Percentiles rank a stretch among this genome's conserved stretches.
Conservation (phyloP, 2,329 filamentous ascomycete genomes). For the Curvularia spicifera region DNA sequence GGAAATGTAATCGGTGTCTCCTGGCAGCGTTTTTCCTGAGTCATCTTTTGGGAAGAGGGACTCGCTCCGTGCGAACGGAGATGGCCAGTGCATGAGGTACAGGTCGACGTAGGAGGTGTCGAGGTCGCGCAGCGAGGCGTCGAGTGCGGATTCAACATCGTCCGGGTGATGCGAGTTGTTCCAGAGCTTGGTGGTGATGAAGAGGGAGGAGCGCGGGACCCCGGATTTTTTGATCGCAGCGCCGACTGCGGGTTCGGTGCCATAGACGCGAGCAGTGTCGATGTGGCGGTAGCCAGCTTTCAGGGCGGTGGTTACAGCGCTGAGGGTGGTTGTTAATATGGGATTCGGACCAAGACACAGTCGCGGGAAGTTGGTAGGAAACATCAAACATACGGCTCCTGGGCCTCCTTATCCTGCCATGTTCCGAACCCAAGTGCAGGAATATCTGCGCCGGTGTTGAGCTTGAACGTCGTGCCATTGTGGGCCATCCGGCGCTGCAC, state of each 20-base stretch:
- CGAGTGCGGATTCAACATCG: slow-evolving; percentile 75
- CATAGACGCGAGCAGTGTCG: slow-evolving; percentile 39
- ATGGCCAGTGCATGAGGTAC: slow-evolving; percentile 79
- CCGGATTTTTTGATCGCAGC: slow-evolving; percentile 42
- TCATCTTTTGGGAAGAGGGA: slow-evolving; percentile 62
- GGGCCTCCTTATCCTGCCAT: slow-evolving; percentile 42
- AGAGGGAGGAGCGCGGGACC: slow-evolving; percentile 49
- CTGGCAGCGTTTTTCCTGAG: slow-evolving; percentile 27
- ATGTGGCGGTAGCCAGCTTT: slow-evolving; percentile 42
- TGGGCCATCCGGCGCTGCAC: slow-evolving; percentile 39
- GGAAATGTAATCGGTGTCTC: slow-evolving; percentile 37
- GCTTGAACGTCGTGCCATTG: slow-evolving; percentile 55
- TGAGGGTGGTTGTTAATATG: background rate
- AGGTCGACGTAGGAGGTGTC: slow-evolving; percentile 86
- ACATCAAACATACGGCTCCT: slow-evolving; percentile 29
- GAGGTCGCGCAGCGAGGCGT: slow-evolving; percentile 75
- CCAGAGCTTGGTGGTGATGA: slow-evolving; percentile 80
- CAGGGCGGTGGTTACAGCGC: slow-evolving; percentile 49
- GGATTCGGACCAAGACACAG: no score
- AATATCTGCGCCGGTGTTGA: slow-evolving; percentile 75
- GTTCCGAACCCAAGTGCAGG: slow-evolving; percentile 69
- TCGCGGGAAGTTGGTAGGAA: background rate
- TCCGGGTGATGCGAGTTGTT: slow-evolving; percentile 79
- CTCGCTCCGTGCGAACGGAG: slow-evolving; percentile 77
- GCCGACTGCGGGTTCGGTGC: slow-evolving; percentile 34